phyloP scores from a whole-genome alignment of 352 stramenopile genomes.

The Phytophthora meadii region DNA sequence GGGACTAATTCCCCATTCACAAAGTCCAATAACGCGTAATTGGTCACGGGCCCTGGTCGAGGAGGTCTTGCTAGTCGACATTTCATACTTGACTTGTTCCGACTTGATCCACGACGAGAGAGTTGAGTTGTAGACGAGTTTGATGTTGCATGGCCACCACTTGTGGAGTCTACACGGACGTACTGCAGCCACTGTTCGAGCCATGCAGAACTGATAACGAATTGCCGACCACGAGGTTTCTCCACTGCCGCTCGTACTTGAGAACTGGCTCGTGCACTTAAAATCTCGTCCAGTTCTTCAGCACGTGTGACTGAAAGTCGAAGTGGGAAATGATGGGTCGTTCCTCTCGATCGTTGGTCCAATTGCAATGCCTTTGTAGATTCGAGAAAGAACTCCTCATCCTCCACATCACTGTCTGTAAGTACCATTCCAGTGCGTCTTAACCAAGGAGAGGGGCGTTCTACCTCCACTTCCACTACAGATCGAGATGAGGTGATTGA shows the following conservation, averaged over 20 bases:
- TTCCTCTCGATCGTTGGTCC: slow-evolving; percentile 19
- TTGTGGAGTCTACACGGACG: slow-evolving; percentile 53
- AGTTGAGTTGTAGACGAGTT: slow-evolving; percentile 7
- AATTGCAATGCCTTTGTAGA: slow-evolving; percentile 36
- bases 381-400: slow-evolving; percentile 38
- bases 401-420: slow-evolving; percentile 32
- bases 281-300: slow-evolving; percentile 66
- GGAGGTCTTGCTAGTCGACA: slow-evolving; percentile 21
- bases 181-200: slow-evolving; percentile 77
- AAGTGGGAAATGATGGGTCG: slow-evolving; percentile 33
- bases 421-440: slow-evolving; percentile 28
- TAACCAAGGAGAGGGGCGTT: slow-evolving; percentile 43
- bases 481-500: slow-evolving; percentile 13
- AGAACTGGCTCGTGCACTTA: slow-evolving; percentile 50
- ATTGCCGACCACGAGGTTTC: slow-evolving; percentile 34
- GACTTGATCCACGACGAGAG: slow-evolving; percentile 2
- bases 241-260: slow-evolving; percentile 20
- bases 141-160: slow-evolving; percentile 8
- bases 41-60: slow-evolving; percentile 64
- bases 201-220: slow-evolving; percentile 68
- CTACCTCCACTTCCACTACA: slow-evolving; percentile 38
- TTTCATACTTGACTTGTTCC: slow-evolving; percentile 14
- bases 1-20: slow-evolving; percentile 65
- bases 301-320: slow-evolving; percentile 38
- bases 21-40: slow-evolving; percentile 75